Conservation (phyloP, 345 rosid genomes). For the Rhodamnia argentea region DNA sequence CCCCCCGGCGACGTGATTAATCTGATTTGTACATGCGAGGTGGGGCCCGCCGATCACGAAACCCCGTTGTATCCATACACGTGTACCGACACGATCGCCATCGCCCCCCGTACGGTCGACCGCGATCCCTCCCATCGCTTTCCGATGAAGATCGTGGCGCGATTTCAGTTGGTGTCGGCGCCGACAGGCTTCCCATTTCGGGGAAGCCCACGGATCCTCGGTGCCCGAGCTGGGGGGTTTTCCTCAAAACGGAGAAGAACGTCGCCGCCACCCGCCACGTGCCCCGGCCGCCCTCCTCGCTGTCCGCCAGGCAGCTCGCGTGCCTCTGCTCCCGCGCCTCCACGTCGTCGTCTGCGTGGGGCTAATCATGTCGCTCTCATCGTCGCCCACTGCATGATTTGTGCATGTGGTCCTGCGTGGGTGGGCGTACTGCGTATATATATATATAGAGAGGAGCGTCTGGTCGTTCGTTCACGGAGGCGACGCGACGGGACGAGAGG, state of each 20-base stretch:
- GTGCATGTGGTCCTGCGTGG: neutral
- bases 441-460: neutral
- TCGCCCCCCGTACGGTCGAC: neutral
- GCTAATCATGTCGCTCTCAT: neutral
- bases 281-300: neutral
- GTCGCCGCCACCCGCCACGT: neutral
- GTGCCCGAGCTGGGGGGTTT: neutral
- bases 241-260: neutral
- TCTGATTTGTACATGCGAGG: too few relatives aligned
- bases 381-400: neutral
- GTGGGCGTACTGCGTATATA: neutral
- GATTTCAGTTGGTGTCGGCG: neutral
- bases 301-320: neutral
- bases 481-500: neutral
- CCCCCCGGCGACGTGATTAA: too few relatives aligned
- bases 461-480: too few relatives aligned
- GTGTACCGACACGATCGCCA: neutral
- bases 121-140: neutral
- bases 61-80: neutral
- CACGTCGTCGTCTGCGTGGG: neutral
- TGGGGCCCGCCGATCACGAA: neutral
- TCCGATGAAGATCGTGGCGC: neutral
- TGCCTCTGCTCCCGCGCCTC: neutral
- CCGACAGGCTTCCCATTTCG: neutral
- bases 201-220: neutral